These are phyloP conservation scores for Colletotrichum tamarilloi DNA, from an alignment of 2,329 filamentous ascomycete genomes.

Conservation along the genomic window DNA sequence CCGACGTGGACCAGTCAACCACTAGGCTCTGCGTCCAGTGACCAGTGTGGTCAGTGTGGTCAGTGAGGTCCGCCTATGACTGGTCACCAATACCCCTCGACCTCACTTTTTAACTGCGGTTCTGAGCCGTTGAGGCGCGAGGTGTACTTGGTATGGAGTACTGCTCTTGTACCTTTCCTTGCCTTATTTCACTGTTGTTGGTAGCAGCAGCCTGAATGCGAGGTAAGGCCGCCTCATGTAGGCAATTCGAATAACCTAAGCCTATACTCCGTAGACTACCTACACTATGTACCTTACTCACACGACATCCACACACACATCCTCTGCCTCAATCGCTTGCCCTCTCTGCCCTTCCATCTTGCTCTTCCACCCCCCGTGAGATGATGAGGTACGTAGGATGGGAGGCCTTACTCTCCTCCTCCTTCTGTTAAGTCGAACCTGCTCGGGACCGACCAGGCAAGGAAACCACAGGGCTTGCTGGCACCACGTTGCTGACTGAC, in stretches of 20 bases:
- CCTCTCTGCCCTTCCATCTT: background rate
- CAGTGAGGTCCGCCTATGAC: background rate
- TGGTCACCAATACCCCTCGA: slow-evolving; percentile 23
- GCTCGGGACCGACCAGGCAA: slow-evolving; percentile 15
- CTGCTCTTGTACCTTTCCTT: background rate
- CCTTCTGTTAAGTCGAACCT: background rate
- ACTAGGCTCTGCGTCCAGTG: background rate
- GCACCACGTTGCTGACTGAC: slow-evolving; percentile 44
- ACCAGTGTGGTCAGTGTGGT: slow-evolving; percentile 2
- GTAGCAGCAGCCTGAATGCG: background rate
- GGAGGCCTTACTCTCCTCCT: background rate
- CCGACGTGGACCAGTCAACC: slow-evolving; percentile 15
- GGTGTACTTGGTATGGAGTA: background rate
- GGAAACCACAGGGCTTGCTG: slow-evolving; percentile 31
- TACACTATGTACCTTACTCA: background rate
- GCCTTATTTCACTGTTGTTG: background rate
- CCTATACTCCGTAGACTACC: background rate
- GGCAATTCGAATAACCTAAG: background rate
- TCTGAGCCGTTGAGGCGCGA: background rate
- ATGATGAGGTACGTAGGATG: background rate
- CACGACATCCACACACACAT: background rate
- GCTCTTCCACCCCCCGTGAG: background rate
- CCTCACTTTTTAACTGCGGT: background rate
- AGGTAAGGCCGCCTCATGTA: background rate
- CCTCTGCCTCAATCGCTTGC: background rate